A percentile compares a stretch with the other conserved stretches of the same genome.
phyloP scores from a whole-genome alignment of 331 rosid genomes.

The Stylosanthes scabra region DNA sequence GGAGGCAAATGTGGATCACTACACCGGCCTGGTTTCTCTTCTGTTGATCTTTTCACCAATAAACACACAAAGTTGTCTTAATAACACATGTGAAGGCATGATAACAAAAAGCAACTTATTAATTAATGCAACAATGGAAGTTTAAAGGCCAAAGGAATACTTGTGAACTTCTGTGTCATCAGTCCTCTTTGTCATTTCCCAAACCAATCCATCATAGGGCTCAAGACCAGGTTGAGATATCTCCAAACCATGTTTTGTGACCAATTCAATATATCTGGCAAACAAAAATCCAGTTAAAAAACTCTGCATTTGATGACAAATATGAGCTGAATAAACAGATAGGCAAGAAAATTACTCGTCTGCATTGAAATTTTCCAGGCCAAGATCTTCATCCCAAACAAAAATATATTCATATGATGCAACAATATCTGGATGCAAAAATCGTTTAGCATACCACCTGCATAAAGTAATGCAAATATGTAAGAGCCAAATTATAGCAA shows the following conservation, averaged over 20 bases:
- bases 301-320: conserved; percentile 37
- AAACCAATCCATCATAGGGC: conserved; percentile 91
- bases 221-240: conserved; percentile 99
- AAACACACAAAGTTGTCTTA: conserved; percentile 38
- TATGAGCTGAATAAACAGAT: conserved; percentile 34
- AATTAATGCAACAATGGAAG: conserved; percentile 13
- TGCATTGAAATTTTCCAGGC: conserved; percentile 84
- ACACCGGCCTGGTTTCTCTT: conserved; percentile 97
- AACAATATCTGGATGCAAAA: conserved; percentile 95
- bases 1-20: conserved; percentile 96
- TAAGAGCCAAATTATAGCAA: conserved; percentile 17
- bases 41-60: conserved; percentile 64
- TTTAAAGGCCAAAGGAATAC: conserved; percentile 57
- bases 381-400: conserved; percentile 99
- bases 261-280: conserved; percentile 76
- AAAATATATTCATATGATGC: conserved; percentile 91
- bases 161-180: conserved; percentile 93
- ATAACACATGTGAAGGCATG: conserved; percentile 36
- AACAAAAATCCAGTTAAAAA: conserved; percentile 33
- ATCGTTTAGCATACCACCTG: conserved; percentile 99
- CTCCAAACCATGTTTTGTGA: conserved; percentile 83
- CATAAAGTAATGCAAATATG: conserved; percentile 15
- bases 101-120: conserved; percentile 1
- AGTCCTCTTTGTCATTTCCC: conserved; percentile 99
- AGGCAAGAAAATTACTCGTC: conserved; percentile 61